Evolutionary conservation across 2,329 filamentous ascomycete species (phyloP), one percentile per base, ranked within the genome.

Genomic region (Tolypocladium tropicale): DNA sequence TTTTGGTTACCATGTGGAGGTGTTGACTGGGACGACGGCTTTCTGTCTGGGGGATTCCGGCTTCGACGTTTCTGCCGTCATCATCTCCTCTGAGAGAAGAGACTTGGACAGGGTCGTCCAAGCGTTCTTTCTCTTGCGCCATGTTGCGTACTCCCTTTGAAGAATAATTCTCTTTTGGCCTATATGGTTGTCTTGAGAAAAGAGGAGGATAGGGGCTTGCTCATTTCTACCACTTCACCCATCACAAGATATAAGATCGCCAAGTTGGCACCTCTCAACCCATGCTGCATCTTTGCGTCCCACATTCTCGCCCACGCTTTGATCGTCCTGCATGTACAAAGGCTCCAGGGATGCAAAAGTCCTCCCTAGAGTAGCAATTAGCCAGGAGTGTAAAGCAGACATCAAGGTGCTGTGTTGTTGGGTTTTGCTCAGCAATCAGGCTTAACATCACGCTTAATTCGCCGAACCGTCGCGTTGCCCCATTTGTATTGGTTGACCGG

Each of bases 1-100:
- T 18, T 21, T 58, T 39, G 10, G 59, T 59, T 30, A 63, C 58
- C 28, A 60, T 49, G 28, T 56, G 53, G 6, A 57, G 23, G 23
- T 53, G 53, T 16, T 32, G 25, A 25, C 50, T 36, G 51, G 37
- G 18, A n/a, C 16, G 41, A 9, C n/a, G 53, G 36, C 11, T 7
- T 11, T 25, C 41, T 6, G 41, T 6, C 11, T 46, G 23, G 12
- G 43, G 23, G 10, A 28, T 46, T 12, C 23, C 43, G 23, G 43
- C 43, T 28, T 46, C 43, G 23, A 46, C 23, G 14, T 28, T 46
- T 4, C 14, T 18, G 23, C 14, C 23, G 4, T 28, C 12, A 7
- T 28, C 23, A 3, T 28, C 23, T 46, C 4, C 23, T 4, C 18
- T 28, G 23, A 23, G 4, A 14, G 25, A 28, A 6, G 28, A 28